Evolutionary conservation across 495 filamentous ascomycete genomes (phyloP).

Genomic region (Annulohypoxylon stygium): DNA sequence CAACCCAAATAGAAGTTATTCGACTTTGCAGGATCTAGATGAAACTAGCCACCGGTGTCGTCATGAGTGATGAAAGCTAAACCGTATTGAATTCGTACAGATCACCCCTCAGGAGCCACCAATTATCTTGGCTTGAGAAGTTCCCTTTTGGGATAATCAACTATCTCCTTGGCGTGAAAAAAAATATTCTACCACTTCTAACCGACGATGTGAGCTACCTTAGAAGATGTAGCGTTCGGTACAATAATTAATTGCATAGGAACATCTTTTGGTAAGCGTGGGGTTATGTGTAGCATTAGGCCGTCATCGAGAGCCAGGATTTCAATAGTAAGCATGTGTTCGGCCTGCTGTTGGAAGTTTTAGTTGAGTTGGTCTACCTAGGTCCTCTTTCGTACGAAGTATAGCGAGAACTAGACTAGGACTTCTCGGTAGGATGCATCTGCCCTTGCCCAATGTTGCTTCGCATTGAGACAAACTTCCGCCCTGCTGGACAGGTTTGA

Average conservation of each 20-base stretch:
- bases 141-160: constrained; percentile 34
- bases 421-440: constrained; percentile 37
- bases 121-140: constrained; percentile 24
- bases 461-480: constrained; percentile 38
- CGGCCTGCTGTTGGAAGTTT: constrained; percentile 24
- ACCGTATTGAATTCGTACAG: constrained; percentile 31
- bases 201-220: constrained; percentile 35
- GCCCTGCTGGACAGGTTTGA: constrained; percentile 22
- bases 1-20: constrained; percentile 31
- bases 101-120: constrained; percentile 25
- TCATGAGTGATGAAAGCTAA: constrained; percentile 40
- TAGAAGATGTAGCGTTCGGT: constrained; percentile 32
- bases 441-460: constrained; percentile 23
- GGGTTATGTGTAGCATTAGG: constrained; percentile 42
- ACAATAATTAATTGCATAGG: constrained; percentile 41
- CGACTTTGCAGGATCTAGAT: constrained; percentile 24
- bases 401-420: constrained; percentile 20
- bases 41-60: constrained; percentile 40
- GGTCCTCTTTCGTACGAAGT: constrained; percentile 23
- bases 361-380: constrained; percentile 12
- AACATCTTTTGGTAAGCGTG: constrained; percentile 39
- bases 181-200: constrained; percentile 34
- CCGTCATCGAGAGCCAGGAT: constrained; percentile 40
- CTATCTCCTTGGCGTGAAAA: constrained; percentile 26
- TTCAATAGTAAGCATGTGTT: constrained; percentile 40